Conservation (phyloP, 306 rosid genomes). For the Abrus precatorius region DNA sequence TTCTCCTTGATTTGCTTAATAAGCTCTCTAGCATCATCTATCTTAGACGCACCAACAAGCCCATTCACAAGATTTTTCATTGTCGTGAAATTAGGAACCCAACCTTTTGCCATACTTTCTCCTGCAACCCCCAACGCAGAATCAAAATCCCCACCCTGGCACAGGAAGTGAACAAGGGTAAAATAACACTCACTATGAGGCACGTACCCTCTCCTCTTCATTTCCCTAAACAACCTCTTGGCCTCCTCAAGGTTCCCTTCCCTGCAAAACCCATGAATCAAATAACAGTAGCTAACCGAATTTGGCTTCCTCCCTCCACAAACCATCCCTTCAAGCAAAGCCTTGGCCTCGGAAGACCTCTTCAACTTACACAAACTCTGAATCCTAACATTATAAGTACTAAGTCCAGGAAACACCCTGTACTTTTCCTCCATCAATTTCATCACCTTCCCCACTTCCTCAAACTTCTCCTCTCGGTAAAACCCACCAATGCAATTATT, state of each 20-base stretch:
- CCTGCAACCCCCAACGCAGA: conserved; percentile 56
- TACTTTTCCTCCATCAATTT: conserved; percentile 68
- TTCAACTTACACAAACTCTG: conserved; percentile 77
- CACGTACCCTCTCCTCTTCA: conserved; percentile 59
- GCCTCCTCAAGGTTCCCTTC: conserved; percentile 81
- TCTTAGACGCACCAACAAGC: conserved; percentile 63
- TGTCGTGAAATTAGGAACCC: conserved; percentile 74
- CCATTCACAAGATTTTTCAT: conserved; percentile 83
- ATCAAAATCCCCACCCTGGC: conserved; percentile 65
- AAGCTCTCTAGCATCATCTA: conserved; percentile 68
- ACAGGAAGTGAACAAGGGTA: conserved; percentile 61
- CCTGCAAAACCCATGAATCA: conserved; percentile 78
- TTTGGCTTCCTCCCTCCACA: conserved; percentile 68
- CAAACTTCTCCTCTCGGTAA: conserved; percentile 70
- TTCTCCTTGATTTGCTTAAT: conserved; percentile 72
- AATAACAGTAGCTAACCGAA: conserved; percentile 58
- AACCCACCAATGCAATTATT: conserved; percentile 59
- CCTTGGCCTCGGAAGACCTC: conserved; percentile 73
- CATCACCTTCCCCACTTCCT: conserved; percentile 75
- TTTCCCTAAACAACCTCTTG: conserved; percentile 61
- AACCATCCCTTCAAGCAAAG: conserved; percentile 72
- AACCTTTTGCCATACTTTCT: conserved; percentile 72
- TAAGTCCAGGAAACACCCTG: conserved; percentile 47
- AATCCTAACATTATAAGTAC: conserved; percentile 79
- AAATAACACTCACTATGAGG: conserved; percentile 67